phyloP scores from a whole-genome alignment of 106 monocot genomes.

The Narthecium ossifragum region DNA sequence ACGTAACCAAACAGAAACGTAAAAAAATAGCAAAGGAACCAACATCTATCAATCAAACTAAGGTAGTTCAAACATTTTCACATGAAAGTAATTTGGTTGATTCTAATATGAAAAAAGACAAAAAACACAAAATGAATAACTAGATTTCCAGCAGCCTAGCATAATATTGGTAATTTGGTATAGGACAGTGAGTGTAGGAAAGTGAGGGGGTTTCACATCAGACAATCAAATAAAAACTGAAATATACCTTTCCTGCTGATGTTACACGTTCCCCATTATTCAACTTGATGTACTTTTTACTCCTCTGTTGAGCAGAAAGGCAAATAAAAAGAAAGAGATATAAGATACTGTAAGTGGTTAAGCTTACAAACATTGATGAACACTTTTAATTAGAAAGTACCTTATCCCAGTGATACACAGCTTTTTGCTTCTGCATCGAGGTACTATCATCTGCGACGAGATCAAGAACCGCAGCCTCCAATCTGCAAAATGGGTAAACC shows the following conservation, averaged over 20 bases:
- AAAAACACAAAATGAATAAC: neutral
- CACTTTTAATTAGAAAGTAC: conserved; percentile 22
- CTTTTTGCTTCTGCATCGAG: conserved; percentile 79
- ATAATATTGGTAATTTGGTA: neutral
- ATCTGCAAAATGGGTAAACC: conserved; percentile 41
- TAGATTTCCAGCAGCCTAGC: neutral
- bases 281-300: conserved; percentile 91
- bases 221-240: neutral
- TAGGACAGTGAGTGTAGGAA: neutral
- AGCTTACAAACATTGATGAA: too few species aligned
- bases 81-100: neutral
- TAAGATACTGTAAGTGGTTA: too few species aligned
- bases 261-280: conserved; percentile 95
- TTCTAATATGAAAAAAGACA: neutral
- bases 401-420: conserved; percentile 93
- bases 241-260: conserved; percentile 86
- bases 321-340: neutral
- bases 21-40: too few species aligned
- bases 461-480: conserved; percentile 92
- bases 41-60: neutral
- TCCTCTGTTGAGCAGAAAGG: conserved; percentile 34
- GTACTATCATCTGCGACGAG: conserved; percentile 87
- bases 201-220: neutral
- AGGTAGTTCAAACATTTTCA: neutral
- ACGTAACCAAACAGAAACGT: too few species aligned